Conservation (phyloP, 371 early-diverging fungal genomes). For the Batrachochytrium dendrobatidis region DNA sequence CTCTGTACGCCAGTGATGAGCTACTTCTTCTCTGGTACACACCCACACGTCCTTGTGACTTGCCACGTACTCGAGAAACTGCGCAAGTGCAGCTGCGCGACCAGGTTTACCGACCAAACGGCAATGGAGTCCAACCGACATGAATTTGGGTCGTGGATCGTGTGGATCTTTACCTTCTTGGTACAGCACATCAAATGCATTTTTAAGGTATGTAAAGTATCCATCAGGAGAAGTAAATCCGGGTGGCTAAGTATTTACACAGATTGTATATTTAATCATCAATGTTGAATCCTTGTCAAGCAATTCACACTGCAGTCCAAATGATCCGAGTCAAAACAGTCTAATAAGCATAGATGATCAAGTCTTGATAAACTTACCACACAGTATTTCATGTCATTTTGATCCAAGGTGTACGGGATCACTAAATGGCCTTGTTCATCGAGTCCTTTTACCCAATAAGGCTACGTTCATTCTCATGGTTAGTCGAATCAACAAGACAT, state of each 20-base stretch:
- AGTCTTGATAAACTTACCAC: conserved; percentile 2
- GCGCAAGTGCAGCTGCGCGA: conserved; percentile 29
- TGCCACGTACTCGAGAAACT: conserved; percentile 40
- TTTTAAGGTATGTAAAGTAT: conserved; percentile 37
- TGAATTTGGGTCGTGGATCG: conserved; percentile 26
- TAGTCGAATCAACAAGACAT: conserved; percentile 5
- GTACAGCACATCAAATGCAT: conserved; percentile 37
- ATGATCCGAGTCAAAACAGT: background rate
- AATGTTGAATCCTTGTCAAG: too few species aligned
- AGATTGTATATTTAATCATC: too few species aligned
- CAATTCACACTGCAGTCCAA: too few species aligned
- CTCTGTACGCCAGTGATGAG: conserved; percentile 30
- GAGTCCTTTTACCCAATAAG: conserved; percentile 26
- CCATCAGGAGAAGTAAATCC: conserved; percentile 39
- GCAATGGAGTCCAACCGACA: conserved; percentile 44
- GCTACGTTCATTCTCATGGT: conserved; percentile 9
- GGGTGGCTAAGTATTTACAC: too few species aligned
- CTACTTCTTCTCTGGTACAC: conserved; percentile 38
- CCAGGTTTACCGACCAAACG: conserved; percentile 42
- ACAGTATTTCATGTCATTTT: conserved; percentile 45
- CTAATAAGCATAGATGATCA: background rate
- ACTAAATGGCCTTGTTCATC: conserved; percentile 25
- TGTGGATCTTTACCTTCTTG: conserved; percentile 29
- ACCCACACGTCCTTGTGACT: conserved; percentile 36
- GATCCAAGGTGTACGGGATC: conserved; percentile 43